These are phyloP conservation scores for bread wheat (Triticum aestivum) DNA, from an alignment of 176 grass and related monocot species.

Conservation along the genomic window DNA sequence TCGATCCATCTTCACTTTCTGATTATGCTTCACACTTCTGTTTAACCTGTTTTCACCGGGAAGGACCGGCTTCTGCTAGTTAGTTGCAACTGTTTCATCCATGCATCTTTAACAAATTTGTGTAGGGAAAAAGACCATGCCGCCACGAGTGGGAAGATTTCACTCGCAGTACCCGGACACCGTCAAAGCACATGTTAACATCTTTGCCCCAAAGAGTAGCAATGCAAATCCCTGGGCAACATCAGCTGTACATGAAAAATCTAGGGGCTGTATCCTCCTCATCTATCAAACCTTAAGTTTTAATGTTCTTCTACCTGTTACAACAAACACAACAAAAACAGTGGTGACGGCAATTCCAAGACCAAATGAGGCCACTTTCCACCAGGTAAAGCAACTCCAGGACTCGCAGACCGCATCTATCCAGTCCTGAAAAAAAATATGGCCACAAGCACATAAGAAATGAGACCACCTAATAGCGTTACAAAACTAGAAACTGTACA, in stretches of 20 bases:
- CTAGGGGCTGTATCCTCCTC: conserved; percentile 9
- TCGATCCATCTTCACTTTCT: too few relatives aligned
- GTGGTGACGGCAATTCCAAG: conserved; percentile 10
- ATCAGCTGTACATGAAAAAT: conserved; percentile 55
- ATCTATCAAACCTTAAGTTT: conserved; percentile 79
- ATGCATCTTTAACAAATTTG: not conserved
- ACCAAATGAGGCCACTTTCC: conserved; percentile 40
- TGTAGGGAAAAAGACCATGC: not conserved
- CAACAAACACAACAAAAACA: conserved; percentile 41
- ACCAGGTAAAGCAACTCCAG: conserved; percentile 50
- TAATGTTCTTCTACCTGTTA: conserved; percentile 71
- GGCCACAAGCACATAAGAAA: not conserved
- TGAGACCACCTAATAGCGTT: not conserved
- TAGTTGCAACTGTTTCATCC: not conserved
- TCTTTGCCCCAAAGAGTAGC: conserved; percentile 11
- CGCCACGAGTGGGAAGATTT: not conserved
- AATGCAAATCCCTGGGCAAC: not conserved
- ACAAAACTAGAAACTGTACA: not conserved
- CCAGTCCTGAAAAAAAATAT: conserved; percentile 34
- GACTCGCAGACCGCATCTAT: conserved; percentile 21
- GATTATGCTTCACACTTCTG: too few relatives aligned
- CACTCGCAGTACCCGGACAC: not conserved
- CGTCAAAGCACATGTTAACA: conserved; percentile 9
- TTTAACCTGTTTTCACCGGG: not conserved
- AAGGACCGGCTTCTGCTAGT: not conserved